phyloP scores from a whole-genome alignment of 2,329 filamentous ascomycete genomes.

The Fusarium drepaniforme region DNA sequence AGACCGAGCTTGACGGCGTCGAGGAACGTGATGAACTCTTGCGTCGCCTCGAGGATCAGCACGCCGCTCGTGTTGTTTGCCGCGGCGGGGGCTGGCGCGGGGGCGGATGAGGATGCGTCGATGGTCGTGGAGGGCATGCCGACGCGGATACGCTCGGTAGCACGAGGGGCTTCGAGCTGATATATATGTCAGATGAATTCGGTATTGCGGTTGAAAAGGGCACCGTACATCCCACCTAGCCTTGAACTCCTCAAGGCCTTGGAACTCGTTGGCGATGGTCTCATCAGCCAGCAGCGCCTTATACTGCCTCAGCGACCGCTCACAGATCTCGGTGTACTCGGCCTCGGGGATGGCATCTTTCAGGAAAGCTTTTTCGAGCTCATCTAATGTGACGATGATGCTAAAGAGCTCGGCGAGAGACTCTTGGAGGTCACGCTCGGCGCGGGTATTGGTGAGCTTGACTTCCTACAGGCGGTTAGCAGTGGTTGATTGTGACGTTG shows the following conservation, averaged over 20 bases:
- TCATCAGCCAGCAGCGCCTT: conserved; percentile 94
- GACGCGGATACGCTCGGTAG: conserved; percentile 91
- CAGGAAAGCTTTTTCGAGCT: conserved; percentile 95
- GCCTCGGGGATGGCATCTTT: conserved; percentile 93
- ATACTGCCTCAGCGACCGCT: conserved; percentile 94
- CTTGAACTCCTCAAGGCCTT: conserved; percentile 91
- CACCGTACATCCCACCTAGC: conserved; percentile 84
- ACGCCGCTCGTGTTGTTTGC: conserved; percentile 67
- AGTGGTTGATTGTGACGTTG: conserved; percentile 28
- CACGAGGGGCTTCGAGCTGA: conserved; percentile 93
- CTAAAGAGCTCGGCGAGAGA: conserved; percentile 98
- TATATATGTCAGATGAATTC: not conserved
- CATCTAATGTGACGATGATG: conserved; percentile 95
- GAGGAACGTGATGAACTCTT: conserved; percentile 98
- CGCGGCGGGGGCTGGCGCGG: conserved; percentile 57
- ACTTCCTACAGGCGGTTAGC: conserved; percentile 77
- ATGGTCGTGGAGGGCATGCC: conserved; percentile 90
- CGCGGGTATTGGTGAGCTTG: conserved; percentile 86
- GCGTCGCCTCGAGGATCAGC: conserved; percentile 89
- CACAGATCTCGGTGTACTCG: conserved; percentile 97
- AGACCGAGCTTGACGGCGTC: conserved; percentile 94
- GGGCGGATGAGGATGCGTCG: conserved; percentile 63
- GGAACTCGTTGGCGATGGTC: conserved; percentile 88
- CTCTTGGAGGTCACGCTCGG: conserved; percentile 93
- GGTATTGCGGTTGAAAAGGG: accelerated